Conservation (phyloP, 2,329 filamentous ascomycete species). For the Cercospora brassicicola region DNA sequence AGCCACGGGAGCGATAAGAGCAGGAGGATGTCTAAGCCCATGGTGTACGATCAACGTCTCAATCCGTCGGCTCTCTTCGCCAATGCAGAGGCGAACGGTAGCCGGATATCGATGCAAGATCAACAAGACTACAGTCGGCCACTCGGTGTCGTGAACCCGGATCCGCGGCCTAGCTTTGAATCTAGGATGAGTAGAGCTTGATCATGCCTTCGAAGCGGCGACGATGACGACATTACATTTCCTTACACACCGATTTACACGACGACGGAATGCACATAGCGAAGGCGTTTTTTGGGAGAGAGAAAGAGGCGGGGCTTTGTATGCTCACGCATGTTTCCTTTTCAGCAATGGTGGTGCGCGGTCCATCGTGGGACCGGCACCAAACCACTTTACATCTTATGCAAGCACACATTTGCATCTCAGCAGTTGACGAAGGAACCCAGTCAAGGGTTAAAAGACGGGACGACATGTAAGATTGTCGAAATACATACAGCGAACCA, state of each 20-base stretch:
- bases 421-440: constrained; percentile 14
- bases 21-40: constrained; percentile 45
- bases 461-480: constrained; percentile 8
- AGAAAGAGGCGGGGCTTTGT: constrained; percentile 11
- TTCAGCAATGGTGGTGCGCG: constrained; percentile 15
- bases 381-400: constrained; percentile 12
- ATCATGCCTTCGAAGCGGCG: neutral
- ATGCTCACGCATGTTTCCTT: constrained; percentile 15
- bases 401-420: constrained; percentile 24
- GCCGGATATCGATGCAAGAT: constrained; percentile 49
- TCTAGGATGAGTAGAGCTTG: constrained; percentile 24
- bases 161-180: constrained; percentile 37
- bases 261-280: constrained; percentile 21
- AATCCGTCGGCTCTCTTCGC: constrained; percentile 51
- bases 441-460: constrained; percentile 6
- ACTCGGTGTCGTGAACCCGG: constrained; percentile 44
- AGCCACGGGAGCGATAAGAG: constrained; percentile 27
- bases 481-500: constrained; percentile 16
- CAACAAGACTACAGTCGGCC: constrained; percentile 52
- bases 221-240: constrained; percentile 21
- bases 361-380: constrained; percentile 2
- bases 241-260: constrained; percentile 14
- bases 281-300: constrained; percentile 20
- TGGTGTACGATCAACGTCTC: constrained; percentile 51
- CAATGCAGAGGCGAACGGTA: constrained; percentile 47